Evolutionary conservation across 1,284 basidiomycete species (phyloP).

Genomic region (Trichosporon sp.): DNA sequence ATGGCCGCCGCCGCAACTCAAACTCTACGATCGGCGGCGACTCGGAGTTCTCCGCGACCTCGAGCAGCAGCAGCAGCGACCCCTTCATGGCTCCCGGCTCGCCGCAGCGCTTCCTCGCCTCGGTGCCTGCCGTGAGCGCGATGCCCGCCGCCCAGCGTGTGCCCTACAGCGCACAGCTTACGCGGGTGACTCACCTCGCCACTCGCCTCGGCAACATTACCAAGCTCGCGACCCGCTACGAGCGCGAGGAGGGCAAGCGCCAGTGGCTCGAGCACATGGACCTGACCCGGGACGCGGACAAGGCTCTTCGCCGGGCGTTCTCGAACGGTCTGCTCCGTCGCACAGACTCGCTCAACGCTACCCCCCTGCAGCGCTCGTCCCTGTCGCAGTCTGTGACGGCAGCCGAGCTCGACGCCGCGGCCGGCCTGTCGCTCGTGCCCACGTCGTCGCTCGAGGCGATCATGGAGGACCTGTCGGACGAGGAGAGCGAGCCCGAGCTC

Average conservation of each 20-base stretch:
- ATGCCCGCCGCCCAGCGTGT: slow-evolving; percentile 30
- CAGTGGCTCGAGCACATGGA: slow-evolving; percentile 43
- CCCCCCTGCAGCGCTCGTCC: slow-evolving; percentile 22
- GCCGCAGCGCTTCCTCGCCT: slow-evolving; percentile 34
- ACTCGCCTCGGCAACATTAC: slow-evolving; percentile 32
- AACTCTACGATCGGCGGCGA: slow-evolving; percentile 6
- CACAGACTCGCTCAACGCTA: slow-evolving; percentile 8
- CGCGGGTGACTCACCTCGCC: slow-evolving; percentile 36
- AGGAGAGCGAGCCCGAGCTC: slow-evolving; percentile 16
- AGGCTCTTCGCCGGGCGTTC: slow-evolving; percentile 37
- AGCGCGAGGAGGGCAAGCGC: slow-evolving; percentile 45
- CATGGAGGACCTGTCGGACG: not conserved
- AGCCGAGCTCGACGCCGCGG: slow-evolving; percentile 15
- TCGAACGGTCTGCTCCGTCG: slow-evolving; percentile 27
- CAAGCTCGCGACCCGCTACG: slow-evolving; percentile 35
- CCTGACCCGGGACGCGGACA: slow-evolving; percentile 34
- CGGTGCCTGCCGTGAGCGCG: slow-evolving; percentile 37
- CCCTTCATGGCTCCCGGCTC: slow-evolving; percentile 5
- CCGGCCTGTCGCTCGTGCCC: not conserved
- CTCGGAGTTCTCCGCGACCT: slow-evolving; percentile 15
- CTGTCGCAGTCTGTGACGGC: slow-evolving; percentile 29
- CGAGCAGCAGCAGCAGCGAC: slow-evolving; percentile 14
- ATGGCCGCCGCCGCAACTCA: slow-evolving; percentile 2
- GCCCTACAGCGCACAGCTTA: slow-evolving; percentile 32
- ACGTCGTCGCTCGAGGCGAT: not conserved